Conservation (phyloP, 805 yeast genomes). For the Lipomyces orientalis region DNA sequence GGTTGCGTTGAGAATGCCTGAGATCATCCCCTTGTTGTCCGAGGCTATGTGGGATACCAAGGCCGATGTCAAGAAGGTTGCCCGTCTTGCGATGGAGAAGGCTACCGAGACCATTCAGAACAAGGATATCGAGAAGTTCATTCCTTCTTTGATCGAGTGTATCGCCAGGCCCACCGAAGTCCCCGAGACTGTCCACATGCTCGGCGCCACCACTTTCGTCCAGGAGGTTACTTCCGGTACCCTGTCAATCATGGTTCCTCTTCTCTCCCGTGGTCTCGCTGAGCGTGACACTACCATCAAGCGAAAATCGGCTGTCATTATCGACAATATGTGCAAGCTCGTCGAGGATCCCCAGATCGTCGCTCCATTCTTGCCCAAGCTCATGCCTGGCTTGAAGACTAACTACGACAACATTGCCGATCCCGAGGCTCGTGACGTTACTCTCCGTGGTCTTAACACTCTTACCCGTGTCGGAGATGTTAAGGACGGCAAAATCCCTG, state of each 20-base stretch:
- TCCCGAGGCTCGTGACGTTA: slow-evolving; percentile 99
- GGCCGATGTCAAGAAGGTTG: slow-evolving; percentile 96
- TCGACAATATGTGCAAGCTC: slow-evolving; percentile 99
- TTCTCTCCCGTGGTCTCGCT: slow-evolving; percentile 98
- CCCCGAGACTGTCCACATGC: slow-evolving; percentile 97
- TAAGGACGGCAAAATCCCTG: slow-evolving; percentile 89
- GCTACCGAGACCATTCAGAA: slow-evolving; percentile 97
- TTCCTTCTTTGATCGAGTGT: slow-evolving; percentile 96
- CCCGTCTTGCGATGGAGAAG: slow-evolving; percentile 92
- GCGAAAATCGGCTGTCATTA: slow-evolving; percentile 99
- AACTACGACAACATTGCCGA: slow-evolving; percentile 97
- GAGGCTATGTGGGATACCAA: slow-evolving; percentile 99
- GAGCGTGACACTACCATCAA: slow-evolving; percentile 99
- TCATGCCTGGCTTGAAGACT: slow-evolving; percentile 94
- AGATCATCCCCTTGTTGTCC: slow-evolving; percentile 95
- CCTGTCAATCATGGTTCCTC: slow-evolving; percentile 98
- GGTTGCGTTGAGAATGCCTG: slow-evolving; percentile 99
- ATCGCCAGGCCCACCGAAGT: slow-evolving; percentile 96
- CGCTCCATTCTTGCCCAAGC: slow-evolving; percentile 96
- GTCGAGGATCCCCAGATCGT: slow-evolving; percentile 99
- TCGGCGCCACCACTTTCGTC: slow-evolving; percentile 99
- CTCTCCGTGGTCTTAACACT: slow-evolving; percentile 94
- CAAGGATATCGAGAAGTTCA: slow-evolving; percentile 99
- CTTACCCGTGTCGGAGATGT: slow-evolving; percentile 99
- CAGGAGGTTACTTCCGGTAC: slow-evolving; percentile 99